Conservation (phyloP, 768 basidiomycete genomes). For the Hygrocybe punicea region DNA sequence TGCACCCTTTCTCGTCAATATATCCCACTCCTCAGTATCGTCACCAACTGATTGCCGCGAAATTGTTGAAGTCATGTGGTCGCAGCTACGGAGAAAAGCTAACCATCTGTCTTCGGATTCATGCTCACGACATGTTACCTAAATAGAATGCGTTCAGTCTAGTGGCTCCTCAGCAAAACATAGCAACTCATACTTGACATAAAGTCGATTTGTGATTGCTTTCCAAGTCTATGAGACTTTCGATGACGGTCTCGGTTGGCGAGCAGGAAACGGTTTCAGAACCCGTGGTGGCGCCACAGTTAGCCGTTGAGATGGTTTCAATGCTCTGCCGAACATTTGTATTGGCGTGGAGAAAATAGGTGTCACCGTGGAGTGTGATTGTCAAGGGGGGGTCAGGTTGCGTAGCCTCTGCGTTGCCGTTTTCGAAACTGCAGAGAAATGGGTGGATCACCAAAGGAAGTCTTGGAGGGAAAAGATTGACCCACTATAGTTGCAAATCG, state of each 20-base stretch:
- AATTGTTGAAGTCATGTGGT: conserved; percentile 34
- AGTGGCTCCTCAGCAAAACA: neutral
- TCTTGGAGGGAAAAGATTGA: conserved; percentile 6
- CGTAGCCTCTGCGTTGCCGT: conserved; percentile 19
- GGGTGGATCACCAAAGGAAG: neutral
- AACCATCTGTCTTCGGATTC: conserved; percentile 44
- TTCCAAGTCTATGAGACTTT: conserved; percentile 54
- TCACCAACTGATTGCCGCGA: neutral
- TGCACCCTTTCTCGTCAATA: neutral
- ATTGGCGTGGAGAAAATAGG: conserved; percentile 48
- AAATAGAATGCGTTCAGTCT: conserved; percentile 7
- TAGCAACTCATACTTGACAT: conserved; percentile 48
- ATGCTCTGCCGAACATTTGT: conserved; percentile 47
- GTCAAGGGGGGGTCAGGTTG: conserved; percentile 51
- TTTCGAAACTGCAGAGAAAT: conserved; percentile 33
- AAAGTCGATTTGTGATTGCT: conserved; percentile 46
- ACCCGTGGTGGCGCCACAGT: neutral
- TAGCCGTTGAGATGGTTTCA: conserved; percentile 20
- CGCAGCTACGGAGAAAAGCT: conserved; percentile 33
- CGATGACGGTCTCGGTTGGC: conserved; percentile 31
- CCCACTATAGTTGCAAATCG: conserved; percentile 45
- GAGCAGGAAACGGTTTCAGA: neutral
- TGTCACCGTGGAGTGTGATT: conserved; percentile 33
- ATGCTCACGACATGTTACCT: conserved; percentile 48
- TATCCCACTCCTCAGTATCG: neutral